These are phyloP conservation scores for Vararia minispora DNA, from an alignment of 768 basidiomycete species.

Conservation along the genomic window DNA sequence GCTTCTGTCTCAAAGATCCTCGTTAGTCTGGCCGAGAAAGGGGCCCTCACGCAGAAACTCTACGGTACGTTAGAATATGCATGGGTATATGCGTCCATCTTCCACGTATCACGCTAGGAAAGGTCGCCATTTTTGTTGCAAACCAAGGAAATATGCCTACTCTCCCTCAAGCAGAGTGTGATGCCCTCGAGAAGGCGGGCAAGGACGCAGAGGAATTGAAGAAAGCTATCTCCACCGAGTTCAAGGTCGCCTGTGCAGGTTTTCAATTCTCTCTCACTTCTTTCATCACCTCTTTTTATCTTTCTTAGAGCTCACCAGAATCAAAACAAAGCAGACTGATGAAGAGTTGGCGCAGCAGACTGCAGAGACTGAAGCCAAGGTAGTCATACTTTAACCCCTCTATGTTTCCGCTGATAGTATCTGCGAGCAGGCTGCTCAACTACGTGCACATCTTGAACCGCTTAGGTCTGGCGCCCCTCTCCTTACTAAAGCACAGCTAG, in stretches of 20 bases:
- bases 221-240: slow-evolving; percentile 36
- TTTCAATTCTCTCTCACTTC: slow-evolving; percentile 1
- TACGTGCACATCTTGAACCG: slow-evolving; percentile 42
- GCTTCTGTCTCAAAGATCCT: slow-evolving; percentile 78
- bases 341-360: slow-evolving; percentile 48
- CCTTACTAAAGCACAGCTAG: slow-evolving; percentile 62
- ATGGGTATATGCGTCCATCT: not conserved
- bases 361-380: slow-evolving; percentile 37
- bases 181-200: slow-evolving; percentile 47
- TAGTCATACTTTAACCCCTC: slow-evolving; percentile 24
- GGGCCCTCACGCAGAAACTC: slow-evolving; percentile 67
- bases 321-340: slow-evolving; percentile 61
- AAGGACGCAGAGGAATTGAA: slow-evolving; percentile 49
- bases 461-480: slow-evolving; percentile 56
- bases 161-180: slow-evolving; percentile 49
- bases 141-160: slow-evolving; percentile 67
- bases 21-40: slow-evolving; percentile 72
- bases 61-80: slow-evolving; percentile 44
- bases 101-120: slow-evolving; percentile 33
- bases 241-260: slow-evolving; percentile 41
- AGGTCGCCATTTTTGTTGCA: slow-evolving; percentile 78
- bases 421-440: slow-evolving; percentile 34
- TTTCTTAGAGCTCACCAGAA: slow-evolving; percentile 46
- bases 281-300: slow-evolving; percentile 12
- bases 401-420: slow-evolving; percentile 3